Percentiles rank a stretch among this genome's conserved stretches.
phyloP scores from a whole-genome alignment of 441 rosid species.

The Gossypium gossypioides region DNA sequence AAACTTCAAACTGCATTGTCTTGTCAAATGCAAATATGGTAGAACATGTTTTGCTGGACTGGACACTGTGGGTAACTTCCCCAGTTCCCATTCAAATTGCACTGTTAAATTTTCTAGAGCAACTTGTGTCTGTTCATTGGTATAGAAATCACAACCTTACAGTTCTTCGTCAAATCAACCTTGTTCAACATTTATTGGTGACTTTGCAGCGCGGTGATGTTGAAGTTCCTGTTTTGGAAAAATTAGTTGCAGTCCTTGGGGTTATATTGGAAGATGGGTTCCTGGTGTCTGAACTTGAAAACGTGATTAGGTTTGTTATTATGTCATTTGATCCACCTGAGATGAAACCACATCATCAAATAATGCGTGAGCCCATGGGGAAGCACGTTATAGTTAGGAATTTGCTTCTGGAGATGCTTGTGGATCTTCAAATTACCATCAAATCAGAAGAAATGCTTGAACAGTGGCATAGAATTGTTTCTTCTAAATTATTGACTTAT shows the following conservation, averaged over 20 bases:
- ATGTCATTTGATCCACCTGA: slow-evolving; percentile 99
- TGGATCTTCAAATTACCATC: slow-evolving; percentile 96
- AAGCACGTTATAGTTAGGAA: slow-evolving; percentile 98
- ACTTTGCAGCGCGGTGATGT: slow-evolving; percentile 99
- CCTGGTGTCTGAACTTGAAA: slow-evolving; percentile 88
- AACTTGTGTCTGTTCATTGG: slow-evolving; percentile 98
- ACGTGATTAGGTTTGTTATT: slow-evolving; percentile 86
- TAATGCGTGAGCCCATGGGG: slow-evolving; percentile 84
- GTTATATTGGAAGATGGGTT: slow-evolving; percentile 98
- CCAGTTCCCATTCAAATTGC: slow-evolving; percentile 91
- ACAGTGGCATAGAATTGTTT: slow-evolving; percentile 98
- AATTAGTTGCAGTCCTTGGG: slow-evolving; percentile 90
- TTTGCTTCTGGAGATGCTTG: slow-evolving; percentile 98
- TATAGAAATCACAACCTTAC: slow-evolving; percentile 98
- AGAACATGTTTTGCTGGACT: slow-evolving; percentile 98
- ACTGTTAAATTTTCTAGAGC: slow-evolving; percentile 91
- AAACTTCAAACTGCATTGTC: slow-evolving; percentile 94
- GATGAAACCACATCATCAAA: slow-evolving; percentile 57
- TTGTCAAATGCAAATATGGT: slow-evolving; percentile 97
- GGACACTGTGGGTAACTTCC: slow-evolving; percentile 97
- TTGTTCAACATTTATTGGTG: slow-evolving; percentile 89
- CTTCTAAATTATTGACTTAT: slow-evolving; percentile 90
- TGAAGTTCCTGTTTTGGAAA: slow-evolving; percentile 95
- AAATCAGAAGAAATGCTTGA: slow-evolving; percentile 95
- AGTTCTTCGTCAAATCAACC: slow-evolving; percentile 82